These are phyloP conservation scores for Aspergillus sclerotialis DNA, from an alignment of 2,329 filamentous ascomycete species.

Conservation along the genomic window DNA sequence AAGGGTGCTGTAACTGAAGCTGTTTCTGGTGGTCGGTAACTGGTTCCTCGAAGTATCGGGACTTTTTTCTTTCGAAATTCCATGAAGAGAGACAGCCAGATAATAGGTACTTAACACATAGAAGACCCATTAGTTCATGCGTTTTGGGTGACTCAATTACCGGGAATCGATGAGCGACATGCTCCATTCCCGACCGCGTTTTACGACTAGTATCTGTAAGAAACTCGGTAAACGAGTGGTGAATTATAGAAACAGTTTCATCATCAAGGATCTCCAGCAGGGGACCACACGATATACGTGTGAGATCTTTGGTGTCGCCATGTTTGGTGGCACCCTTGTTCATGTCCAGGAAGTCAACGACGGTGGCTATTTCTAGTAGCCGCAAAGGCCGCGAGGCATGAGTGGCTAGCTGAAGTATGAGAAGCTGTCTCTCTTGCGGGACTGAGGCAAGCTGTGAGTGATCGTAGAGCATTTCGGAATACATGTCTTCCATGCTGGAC, in stretches of 20 bases:
- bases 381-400: slow-evolving; percentile 38
- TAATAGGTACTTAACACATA: too few species aligned
- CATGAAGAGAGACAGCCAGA: too few species aligned
- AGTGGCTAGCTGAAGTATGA: slow-evolving; percentile 38
- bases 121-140: too few species aligned
- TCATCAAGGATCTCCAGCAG: slow-evolving; percentile 40
- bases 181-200: too few species aligned
- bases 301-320: slow-evolving; percentile 26
- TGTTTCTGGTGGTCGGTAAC: too few species aligned
- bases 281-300: slow-evolving; percentile 33
- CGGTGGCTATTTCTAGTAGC: slow-evolving; percentile 36
- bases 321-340: slow-evolving; percentile 3
- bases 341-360: slow-evolving; percentile 10
- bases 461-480: slow-evolving; percentile 30
- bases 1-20: too few species aligned
- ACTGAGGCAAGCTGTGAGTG: slow-evolving; percentile 28
- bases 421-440: slow-evolving; percentile 25
- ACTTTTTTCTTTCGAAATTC: too few species aligned
- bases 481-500: slow-evolving; percentile 37
- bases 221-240: slow-evolving; percentile 46
- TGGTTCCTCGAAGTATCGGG: too few species aligned
- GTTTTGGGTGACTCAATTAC: too few species aligned
- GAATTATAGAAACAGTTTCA: slow-evolving; percentile 40
- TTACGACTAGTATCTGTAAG: slow-evolving; percentile 26
- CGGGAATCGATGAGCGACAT: too few species aligned